phyloP scores from a whole-genome alignment of 345 rosid genomes.

The Microcos paniculata region DNA sequence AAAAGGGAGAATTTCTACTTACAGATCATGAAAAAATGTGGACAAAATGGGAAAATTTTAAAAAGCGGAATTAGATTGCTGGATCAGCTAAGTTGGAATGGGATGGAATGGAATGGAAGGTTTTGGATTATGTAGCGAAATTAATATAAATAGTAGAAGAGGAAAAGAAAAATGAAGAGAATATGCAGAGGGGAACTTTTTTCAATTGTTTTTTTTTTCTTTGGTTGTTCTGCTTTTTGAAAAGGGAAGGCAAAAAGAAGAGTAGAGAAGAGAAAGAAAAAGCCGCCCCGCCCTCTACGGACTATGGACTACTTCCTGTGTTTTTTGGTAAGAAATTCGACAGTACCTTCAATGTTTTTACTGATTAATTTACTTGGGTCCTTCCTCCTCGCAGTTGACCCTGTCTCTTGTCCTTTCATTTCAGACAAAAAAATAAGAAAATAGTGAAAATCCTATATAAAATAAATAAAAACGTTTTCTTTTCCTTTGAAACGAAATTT shows the following conservation, averaged over 20 bases:
- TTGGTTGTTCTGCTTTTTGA: slow-evolving; percentile 8
- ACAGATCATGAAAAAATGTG: slow-evolving; percentile 8
- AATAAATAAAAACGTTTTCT: too few species aligned
- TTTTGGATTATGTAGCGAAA: not conserved
- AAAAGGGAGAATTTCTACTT: slow-evolving; percentile 2
- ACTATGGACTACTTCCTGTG: not conserved
- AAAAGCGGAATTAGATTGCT: not conserved
- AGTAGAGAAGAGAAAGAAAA: not conserved
- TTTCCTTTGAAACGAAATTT: too few species aligned
- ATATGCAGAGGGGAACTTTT: not conserved
- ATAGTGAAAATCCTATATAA: too few species aligned
- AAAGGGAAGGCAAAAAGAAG: not conserved
- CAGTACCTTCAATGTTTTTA: not conserved
- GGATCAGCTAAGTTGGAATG: slow-evolving; percentile 3
- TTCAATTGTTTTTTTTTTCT: not conserved
- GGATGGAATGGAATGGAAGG: not conserved
- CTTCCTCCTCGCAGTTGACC: too few species aligned
- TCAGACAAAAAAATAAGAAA: too few species aligned
- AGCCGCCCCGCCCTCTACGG: not conserved
- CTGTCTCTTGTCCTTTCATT: too few species aligned
- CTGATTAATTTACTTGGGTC: too few species aligned
- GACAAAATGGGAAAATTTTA: not conserved
- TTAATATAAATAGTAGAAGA: not conserved
- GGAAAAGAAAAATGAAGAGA: slow-evolving; percentile 2
- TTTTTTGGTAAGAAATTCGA: not conserved